Conservation (phyloP, 805 yeast genomes). For the Dipodascus albidus region DNA sequence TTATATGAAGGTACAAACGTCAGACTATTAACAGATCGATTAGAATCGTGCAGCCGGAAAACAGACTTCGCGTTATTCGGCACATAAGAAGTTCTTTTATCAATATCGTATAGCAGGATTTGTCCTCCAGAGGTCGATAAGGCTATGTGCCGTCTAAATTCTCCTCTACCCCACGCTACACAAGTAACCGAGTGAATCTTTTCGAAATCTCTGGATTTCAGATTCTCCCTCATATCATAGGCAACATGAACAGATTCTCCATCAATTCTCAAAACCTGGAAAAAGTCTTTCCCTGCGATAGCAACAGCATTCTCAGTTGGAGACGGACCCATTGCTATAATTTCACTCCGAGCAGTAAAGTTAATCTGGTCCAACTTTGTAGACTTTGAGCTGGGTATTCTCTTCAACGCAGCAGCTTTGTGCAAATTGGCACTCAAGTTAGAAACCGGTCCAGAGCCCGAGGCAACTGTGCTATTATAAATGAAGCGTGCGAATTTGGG, state of each 20-base stretch:
- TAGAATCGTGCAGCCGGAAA: conserved; percentile 24
- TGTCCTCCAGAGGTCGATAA: conserved; percentile 24
- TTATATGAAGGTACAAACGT: conserved; percentile 58
- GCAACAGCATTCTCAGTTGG: conserved; percentile 17
- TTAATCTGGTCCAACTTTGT: not conserved
- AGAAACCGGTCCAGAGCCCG: conserved; percentile 3
- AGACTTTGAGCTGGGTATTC: not conserved
- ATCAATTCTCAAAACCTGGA: conserved; percentile 12
- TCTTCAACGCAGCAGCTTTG: not conserved
- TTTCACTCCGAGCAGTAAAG: conserved; percentile 14
- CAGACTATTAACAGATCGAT: conserved; percentile 42
- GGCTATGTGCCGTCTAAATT: conserved; percentile 14
- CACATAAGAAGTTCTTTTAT: conserved; percentile 8
- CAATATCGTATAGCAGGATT: conserved; percentile 22
- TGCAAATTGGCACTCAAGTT: not conserved
- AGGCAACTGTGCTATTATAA: not conserved
- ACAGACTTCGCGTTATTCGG: conserved; percentile 3
- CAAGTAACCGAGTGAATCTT: conserved; percentile 22
- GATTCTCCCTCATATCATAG: conserved; percentile 11
- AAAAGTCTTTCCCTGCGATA: conserved; percentile 22
- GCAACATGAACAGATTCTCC: conserved; percentile 2
- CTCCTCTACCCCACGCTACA: conserved; percentile 23
- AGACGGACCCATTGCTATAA: conserved; percentile 21
- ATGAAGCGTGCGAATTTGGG: not conserved
- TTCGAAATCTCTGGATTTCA: conserved; percentile 15